These are phyloP conservation scores for Acrocalymma vagum DNA, from an alignment of 2,329 filamentous ascomycete species.

Conservation along the genomic window DNA sequence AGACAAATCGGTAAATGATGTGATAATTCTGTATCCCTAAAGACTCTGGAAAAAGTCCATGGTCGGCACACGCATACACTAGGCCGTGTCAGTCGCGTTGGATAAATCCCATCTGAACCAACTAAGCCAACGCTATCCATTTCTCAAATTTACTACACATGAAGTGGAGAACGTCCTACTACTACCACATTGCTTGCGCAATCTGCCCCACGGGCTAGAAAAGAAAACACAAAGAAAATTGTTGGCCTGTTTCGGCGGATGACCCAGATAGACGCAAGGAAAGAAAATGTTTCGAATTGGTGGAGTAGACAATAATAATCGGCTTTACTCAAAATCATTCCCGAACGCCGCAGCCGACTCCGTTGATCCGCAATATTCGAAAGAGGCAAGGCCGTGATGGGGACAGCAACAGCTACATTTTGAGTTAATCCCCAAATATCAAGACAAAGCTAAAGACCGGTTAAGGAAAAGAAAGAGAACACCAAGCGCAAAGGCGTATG, in stretches of 20 bases:
- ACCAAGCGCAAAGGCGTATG: slow-evolving; percentile 4
- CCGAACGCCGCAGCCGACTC: slow-evolving; percentile 26
- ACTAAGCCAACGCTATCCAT: slow-evolving; percentile 6
- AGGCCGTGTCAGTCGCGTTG: slow-evolving; percentile 8
- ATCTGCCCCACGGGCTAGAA: background rate
- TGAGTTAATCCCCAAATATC: slow-evolving; percentile 16
- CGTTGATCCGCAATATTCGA: slow-evolving; percentile 12
- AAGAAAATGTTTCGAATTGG: too few relatives aligned
- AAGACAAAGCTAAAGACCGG: slow-evolving; percentile 12
- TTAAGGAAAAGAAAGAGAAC: slow-evolving; percentile 3
- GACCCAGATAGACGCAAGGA: slow-evolving; percentile 4
- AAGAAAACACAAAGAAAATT: slow-evolving; percentile 8
- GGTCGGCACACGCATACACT: slow-evolving; percentile 14
- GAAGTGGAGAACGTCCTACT: slow-evolving; percentile 23
- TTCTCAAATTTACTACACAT: slow-evolving; percentile 25
- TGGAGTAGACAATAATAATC: too few relatives aligned
- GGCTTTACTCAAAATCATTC: slow-evolving; percentile 13
- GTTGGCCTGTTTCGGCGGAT: slow-evolving; percentile 9
- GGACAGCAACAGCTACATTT: slow-evolving; percentile 26
- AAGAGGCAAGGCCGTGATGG: slow-evolving; percentile 20
- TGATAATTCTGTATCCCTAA: slow-evolving; percentile 2
- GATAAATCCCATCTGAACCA: background rate
- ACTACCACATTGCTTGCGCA: slow-evolving; percentile 1
- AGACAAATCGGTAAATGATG: too few relatives aligned
- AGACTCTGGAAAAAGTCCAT: slow-evolving; percentile 5